Conservation (phyloP, 352 stramenopile species). For the Pythium sukuiense region DNA sequence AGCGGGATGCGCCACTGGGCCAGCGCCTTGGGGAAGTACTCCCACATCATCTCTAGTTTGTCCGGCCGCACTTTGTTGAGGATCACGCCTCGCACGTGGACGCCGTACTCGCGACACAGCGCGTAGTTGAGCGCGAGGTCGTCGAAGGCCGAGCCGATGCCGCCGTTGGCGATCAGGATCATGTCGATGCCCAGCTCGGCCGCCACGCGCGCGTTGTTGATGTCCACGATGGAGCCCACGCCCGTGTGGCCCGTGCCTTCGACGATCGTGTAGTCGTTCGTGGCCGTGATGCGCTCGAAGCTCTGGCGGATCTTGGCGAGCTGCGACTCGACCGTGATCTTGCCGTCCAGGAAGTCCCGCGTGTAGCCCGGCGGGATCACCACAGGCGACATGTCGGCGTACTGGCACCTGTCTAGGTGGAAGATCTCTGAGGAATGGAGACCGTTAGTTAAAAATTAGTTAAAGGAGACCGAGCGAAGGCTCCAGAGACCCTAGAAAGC, state of each 20-base stretch:
- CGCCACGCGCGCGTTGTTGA: conserved; percentile 96
- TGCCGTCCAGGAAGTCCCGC: conserved; percentile 93
- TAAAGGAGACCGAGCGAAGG: conserved; percentile 7
- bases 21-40: conserved; percentile 89
- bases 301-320: conserved; percentile 65
- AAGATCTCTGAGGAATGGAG: conserved; percentile 86
- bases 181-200: conserved; percentile 92
- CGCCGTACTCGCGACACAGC: conserved; percentile 92
- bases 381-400: conserved; percentile 95
- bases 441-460: neutral
- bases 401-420: conserved; percentile 89
- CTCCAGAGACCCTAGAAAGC: no score
- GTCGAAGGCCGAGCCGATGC: conserved; percentile 93
- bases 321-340: conserved; percentile 84
- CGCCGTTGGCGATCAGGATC: conserved; percentile 95
- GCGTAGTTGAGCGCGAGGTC: conserved; percentile 93
- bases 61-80: conserved; percentile 94
- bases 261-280: conserved; percentile 82
- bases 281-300: conserved; percentile 60
- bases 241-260: conserved; percentile 92
- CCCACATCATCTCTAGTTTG: conserved; percentile 81
- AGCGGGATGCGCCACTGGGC: conserved; percentile 75
- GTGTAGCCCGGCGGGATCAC: conserved; percentile 96
- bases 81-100: conserved; percentile 93
- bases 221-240: conserved; percentile 95